Conservation (phyloP, 495 filamentous ascomycete species). For the Pyrenula massariospora region DNA sequence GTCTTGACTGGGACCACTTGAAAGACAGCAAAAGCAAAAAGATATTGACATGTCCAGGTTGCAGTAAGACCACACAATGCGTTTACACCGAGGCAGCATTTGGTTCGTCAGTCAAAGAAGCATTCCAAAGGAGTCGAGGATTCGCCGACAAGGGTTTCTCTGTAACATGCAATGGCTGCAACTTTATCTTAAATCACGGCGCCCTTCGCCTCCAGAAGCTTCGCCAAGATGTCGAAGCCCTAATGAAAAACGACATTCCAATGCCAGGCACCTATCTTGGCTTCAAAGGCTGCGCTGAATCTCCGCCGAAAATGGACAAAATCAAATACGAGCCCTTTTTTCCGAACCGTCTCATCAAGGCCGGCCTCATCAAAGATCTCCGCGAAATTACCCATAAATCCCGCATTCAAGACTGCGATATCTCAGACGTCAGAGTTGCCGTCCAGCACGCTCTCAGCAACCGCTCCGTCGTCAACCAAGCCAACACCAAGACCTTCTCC, state of each 20-base stretch:
- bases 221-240: constrained; percentile 31
- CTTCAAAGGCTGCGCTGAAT: constrained; percentile 18
- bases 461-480: background rate
- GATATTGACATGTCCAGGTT: constrained; percentile 44
- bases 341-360: constrained; percentile 47
- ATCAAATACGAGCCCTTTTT: constrained; percentile 28
- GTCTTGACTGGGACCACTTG: constrained; percentile 46
- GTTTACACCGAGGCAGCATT: constrained; percentile 15
- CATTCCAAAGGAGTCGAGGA: constrained; percentile 27
- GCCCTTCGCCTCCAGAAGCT: constrained; percentile 44
- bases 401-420: constrained; percentile 3
- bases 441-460: constrained; percentile 26
- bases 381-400: constrained; percentile 15
- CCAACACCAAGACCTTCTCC: constrained; percentile 3
- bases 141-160: constrained; percentile 53
- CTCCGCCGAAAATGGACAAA: background rate
- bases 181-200: constrained; percentile 35
- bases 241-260: constrained; percentile 30
- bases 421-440: constrained; percentile 1
- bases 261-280: constrained; percentile 56
- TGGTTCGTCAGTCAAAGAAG: constrained; percentile 4
- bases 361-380: constrained; percentile 21
- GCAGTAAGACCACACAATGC: constrained; percentile 16
- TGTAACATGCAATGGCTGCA: constrained; percentile 32
- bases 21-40: constrained; percentile 32